phyloP scores from a whole-genome alignment of 1,284 basidiomycete species.

The Cryptococcus sp. region DNA sequence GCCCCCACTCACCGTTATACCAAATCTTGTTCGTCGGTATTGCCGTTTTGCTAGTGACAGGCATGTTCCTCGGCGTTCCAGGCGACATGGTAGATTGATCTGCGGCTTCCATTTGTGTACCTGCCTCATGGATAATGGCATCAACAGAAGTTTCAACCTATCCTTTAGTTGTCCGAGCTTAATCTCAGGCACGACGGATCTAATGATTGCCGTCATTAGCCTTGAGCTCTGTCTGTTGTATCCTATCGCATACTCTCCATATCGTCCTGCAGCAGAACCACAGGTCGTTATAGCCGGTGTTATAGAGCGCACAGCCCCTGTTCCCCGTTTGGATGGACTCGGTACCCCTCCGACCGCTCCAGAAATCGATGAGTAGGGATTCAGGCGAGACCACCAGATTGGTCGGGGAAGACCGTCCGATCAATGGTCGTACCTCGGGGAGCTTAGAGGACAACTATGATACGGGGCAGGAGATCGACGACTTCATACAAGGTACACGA shows the following conservation, averaged over 20 bases:
- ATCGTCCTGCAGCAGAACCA: too few species aligned
- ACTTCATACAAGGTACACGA: slow-evolving; percentile 23
- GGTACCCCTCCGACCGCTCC: not conserved
- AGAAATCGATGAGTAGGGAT: not conserved
- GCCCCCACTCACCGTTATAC: slow-evolving; percentile 31
- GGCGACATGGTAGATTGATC: not conserved
- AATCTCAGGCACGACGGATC: not conserved
- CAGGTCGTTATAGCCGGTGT: not conserved
- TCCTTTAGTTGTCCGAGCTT: not conserved
- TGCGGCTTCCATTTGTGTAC: not conserved
- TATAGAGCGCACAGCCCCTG: not conserved
- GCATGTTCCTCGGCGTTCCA: not conserved
- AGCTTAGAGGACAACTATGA: slow-evolving; percentile 16
- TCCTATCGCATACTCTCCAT: not conserved
- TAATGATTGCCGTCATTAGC: not conserved
- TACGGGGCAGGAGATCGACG: slow-evolving; percentile 26
- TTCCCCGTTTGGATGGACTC: not conserved
- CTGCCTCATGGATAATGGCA: not conserved
- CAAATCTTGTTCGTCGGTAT: slow-evolving; percentile 43
- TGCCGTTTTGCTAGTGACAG: slow-evolving; percentile 25
- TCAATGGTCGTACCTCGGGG: not conserved
- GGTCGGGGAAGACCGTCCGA: not conserved
- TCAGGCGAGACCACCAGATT: not conserved
- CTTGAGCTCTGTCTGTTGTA: not conserved
- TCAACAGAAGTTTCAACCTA: too few species aligned